Base-by-base conservation (phyloP, 495 filamentous ascomycete species). In the Tirmania nivea region DNA sequence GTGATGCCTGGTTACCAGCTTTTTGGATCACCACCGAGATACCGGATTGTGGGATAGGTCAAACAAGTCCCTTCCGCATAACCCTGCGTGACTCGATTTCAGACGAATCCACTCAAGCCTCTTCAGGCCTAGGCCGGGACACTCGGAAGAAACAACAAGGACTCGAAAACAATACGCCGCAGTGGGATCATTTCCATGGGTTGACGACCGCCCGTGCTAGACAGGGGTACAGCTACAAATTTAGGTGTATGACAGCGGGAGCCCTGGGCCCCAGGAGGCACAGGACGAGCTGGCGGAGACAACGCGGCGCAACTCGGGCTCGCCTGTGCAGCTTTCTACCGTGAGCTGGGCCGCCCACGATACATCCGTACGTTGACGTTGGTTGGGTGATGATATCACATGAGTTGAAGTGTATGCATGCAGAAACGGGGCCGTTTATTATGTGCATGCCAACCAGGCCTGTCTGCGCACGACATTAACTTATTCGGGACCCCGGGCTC, bases 181-280 rank as follows among this genome's bases (percentile, higher is more conserved):
- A 58, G 57, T 61, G 59, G 58, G 52, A 54, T 61, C 57, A 61
- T 60, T 58, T 61, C 58, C 59, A 45, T 57, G 59, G 54, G 48
- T 55, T 45, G 39, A 45, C 39, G 39, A 45, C 39, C 17, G 39
- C 25, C 25, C 25, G 25, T 31, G 42, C 53, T 48, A 36, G 56
- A 36, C 59, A 61, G 59, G 59, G 59, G 58, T 61, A 50, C 59
- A 58, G 52, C 52, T 19, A 45, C 17, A 53, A 42, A 61, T 54
- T 58, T 56, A 57, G 54, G 54, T 61, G 54, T 49, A 57, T 61
- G 59, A 61, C 59, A 61, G 59, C 59, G 59, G 59, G 59, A 61
- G 31, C 58, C 56, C 35, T 54, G 55, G 59, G n/a, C n/a, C n/a
- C n/a, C n/a, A n/a, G n/a, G n/a, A 52, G 51, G 48, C 48, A 57